A percentile compares a stretch with the other conserved stretches of the same genome.
Evolutionary conservation across 2,329 filamentous ascomycete genomes (phyloP).

Genomic region (Hymenoscyphus fraxineus): DNA sequence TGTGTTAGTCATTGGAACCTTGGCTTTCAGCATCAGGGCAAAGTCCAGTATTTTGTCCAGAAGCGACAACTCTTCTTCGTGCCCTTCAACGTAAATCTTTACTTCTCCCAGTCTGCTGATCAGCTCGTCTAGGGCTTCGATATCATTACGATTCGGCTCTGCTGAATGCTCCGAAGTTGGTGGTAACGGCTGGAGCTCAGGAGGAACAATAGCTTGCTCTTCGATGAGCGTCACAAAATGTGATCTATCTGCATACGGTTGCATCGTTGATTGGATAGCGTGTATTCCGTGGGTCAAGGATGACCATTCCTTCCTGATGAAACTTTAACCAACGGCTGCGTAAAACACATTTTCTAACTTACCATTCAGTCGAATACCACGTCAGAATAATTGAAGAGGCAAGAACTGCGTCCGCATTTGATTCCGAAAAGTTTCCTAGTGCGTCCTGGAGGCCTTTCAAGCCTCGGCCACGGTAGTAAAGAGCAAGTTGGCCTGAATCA

Average conservation of each 20-base stretch:
- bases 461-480: conserved; percentile 13
- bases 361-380: conserved; percentile 18
- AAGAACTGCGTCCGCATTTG: conserved; percentile 19
- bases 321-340: neutral
- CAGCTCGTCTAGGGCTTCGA: conserved; percentile 3
- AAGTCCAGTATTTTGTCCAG: conserved; percentile 10
- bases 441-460: conserved; percentile 16
- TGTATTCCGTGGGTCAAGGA: conserved; percentile 14
- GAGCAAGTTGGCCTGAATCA: conserved; percentile 9
- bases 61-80: conserved; percentile 5
- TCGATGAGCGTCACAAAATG: conserved; percentile 12
- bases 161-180: conserved; percentile 10
- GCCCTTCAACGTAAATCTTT: neutral
- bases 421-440: conserved; percentile 14
- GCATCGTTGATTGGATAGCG: conserved; percentile 8
- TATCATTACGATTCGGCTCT: conserved; percentile 1
- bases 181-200: conserved; percentile 7
- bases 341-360: neutral
- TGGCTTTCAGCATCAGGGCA: conserved; percentile 3
- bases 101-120: conserved; percentile 8
- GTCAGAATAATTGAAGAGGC: conserved; percentile 15
- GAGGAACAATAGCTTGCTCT: conserved; percentile 5
- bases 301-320: conserved; percentile 13
- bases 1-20: conserved; percentile 9
- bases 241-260: conserved; percentile 7